Evolutionary conservation across 805 yeast species (phyloP).

Genomic region (Kazachstania martiniae): DNA sequence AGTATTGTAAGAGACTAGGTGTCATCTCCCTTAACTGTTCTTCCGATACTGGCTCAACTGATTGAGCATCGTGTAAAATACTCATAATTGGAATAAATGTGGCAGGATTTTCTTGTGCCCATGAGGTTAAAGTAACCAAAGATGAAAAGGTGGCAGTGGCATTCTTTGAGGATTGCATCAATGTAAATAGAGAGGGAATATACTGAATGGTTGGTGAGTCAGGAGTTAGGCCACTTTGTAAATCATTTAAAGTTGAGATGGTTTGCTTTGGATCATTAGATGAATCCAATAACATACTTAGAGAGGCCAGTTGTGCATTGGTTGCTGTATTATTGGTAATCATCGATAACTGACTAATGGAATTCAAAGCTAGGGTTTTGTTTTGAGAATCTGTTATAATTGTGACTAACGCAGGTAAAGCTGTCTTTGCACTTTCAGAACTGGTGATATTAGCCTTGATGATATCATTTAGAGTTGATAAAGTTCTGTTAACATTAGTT

Average conservation of each 20-base stretch:
- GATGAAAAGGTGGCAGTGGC: conserved; percentile 16
- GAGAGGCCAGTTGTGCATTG: conserved; percentile 14
- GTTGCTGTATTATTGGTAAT: conserved; percentile 12
- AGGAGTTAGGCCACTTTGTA: conserved; percentile 11
- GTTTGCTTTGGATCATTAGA: conserved; percentile 15
- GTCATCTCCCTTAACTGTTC: conserved; percentile 14
- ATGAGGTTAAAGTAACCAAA: conserved; percentile 14
- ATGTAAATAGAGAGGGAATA: conserved; percentile 14
- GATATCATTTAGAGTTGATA: conserved; percentile 10
- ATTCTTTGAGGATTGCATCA: conserved; percentile 16
- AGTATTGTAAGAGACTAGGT: conserved; percentile 19
- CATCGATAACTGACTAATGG: conserved; percentile 14
- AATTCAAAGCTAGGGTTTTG: conserved; percentile 9
- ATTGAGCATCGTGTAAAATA: conserved; percentile 12
- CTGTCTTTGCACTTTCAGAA: conserved; percentile 12
- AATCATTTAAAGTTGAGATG: conserved; percentile 6
- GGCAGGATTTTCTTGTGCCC: conserved; percentile 19
- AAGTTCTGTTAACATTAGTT: conserved; percentile 10
- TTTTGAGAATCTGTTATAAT: conserved; percentile 12
- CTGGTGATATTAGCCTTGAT: conserved; percentile 14
- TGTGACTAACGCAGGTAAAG: conserved; percentile 13
- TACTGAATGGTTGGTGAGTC: conserved; percentile 12
- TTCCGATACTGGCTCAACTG: conserved; percentile 11
- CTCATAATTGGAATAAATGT: conserved; percentile 18
- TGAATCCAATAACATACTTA: conserved; percentile 13